phyloP scores from a whole-genome alignment of 192 early-diverging fungal species.

The Coemansia sp. region DNA sequence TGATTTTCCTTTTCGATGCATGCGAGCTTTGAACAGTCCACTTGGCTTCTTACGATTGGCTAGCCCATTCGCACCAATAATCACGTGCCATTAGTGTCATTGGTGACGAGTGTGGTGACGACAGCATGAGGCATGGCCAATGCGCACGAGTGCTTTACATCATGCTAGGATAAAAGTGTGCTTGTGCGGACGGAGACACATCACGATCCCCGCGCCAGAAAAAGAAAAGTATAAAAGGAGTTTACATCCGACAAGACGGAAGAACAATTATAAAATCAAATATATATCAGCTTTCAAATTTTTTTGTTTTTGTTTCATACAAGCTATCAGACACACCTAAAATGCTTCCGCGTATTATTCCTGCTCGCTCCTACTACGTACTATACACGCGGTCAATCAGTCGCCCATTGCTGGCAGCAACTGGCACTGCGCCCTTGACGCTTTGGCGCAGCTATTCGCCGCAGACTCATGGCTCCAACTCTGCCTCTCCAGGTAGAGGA shows the following conservation, averaged over 20 bases:
- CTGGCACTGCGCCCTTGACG: slow-evolving; percentile 18
- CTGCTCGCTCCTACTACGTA: not conserved
- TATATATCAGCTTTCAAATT: not conserved
- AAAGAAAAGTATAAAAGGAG: not conserved
- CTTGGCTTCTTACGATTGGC: slow-evolving; percentile 44
- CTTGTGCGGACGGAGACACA: not conserved
- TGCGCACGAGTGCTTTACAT: slow-evolving; percentile 1
- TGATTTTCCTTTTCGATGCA: too few relatives aligned
- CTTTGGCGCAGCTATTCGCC: slow-evolving; percentile 28
- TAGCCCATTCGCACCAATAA: not conserved
- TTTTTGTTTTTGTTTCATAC: not conserved
- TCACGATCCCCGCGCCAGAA: slow-evolving; percentile 2
- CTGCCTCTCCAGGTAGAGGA: not conserved
- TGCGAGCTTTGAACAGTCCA: slow-evolving; percentile 6
- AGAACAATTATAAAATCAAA: not conserved
- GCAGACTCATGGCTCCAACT: slow-evolving; percentile 14
- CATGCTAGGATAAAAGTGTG: not conserved
- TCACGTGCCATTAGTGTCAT: slow-evolving; percentile 13
- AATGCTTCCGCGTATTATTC: slow-evolving; percentile 1
- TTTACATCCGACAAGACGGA: not conserved
- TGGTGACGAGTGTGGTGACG: slow-evolving; percentile 5
- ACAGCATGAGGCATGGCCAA: not conserved
- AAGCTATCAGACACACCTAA: not conserved
- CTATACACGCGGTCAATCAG: not conserved
- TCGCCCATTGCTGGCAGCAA: slow-evolving; percentile 12